Evolutionary conservation across 2,329 filamentous ascomycete species (phyloP).

Genomic region (Penicillium occitanis): DNA sequence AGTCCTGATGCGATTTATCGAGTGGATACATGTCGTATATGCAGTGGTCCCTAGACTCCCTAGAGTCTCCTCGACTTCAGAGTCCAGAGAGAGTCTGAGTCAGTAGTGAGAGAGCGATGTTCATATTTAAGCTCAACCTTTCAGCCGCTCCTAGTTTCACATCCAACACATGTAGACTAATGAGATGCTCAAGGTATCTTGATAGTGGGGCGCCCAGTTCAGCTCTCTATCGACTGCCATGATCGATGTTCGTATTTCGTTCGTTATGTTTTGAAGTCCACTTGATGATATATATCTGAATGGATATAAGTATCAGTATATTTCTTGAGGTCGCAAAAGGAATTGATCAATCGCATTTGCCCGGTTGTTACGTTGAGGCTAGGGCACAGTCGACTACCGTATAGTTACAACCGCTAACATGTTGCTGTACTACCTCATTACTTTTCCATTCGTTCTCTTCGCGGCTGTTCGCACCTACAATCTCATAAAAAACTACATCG

Average conservation of each 20-base stretch:
- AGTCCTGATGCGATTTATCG: neutral
- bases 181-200: neutral
- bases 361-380: neutral
- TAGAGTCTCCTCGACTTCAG: no score
- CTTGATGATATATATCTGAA: neutral
- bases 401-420: neutral
- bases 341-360: neutral
- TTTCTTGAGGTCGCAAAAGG: neutral
- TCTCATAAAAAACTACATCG: neutral
- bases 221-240: neutral
- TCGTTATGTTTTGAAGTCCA: neutral
- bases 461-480: neutral
- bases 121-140: neutral
- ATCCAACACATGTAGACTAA: neutral
- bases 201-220: neutral
- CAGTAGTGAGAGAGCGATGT: no score
- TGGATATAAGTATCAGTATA: neutral
- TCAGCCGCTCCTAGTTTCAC: neutral
- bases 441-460: neutral
- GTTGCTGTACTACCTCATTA: neutral
- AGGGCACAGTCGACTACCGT: neutral
- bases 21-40: neutral
- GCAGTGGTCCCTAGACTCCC: no score
- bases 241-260: neutral
- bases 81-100: no score